A percentile compares a stretch with the other conserved stretches of the same genome.
These are phyloP conservation scores for Hyphopichia burtonii DNA, from an alignment of 1,139 yeast genomes.

Conservation along the genomic window DNA sequence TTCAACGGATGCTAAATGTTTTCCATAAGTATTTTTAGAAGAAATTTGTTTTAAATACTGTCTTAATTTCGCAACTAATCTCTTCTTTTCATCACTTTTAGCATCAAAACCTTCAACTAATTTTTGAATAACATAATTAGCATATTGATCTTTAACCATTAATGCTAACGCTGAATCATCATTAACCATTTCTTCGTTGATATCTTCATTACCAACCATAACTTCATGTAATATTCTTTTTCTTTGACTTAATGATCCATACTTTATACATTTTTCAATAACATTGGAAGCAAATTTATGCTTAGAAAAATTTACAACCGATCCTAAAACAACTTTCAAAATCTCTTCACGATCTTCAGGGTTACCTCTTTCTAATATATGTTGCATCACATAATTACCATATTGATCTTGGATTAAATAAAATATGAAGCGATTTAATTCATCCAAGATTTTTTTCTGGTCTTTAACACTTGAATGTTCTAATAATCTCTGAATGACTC, in stretches of 20 bases:
- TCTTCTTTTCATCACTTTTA: constrained; percentile 61
- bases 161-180: constrained; percentile 64
- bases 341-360: constrained; percentile 44
- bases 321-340: constrained; percentile 44
- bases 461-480: constrained; percentile 70
- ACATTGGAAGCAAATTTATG: constrained; percentile 98
- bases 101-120: constrained; percentile 75
- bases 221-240: constrained; percentile 61
- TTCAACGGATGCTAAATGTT: constrained; percentile 86
- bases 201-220: constrained; percentile 48
- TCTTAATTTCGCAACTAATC: constrained; percentile 60
- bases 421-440: constrained; percentile 70
- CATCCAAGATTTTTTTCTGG: constrained; percentile 62
- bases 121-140: constrained; percentile 94
- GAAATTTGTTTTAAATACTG: constrained; percentile 61
- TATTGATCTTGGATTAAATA: constrained; percentile 92
- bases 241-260: constrained; percentile 66
- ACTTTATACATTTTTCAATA: constrained; percentile 87
- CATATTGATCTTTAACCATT: constrained; percentile 98
- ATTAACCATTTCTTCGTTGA: constrained; percentile 38
- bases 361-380: constrained; percentile 80
- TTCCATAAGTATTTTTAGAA: constrained; percentile 61
- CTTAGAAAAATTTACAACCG: constrained; percentile 79
- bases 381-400: constrained; percentile 97
- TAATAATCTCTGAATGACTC: constrained; percentile 89